Evolutionary conservation across 148 eudicot species (phyloP).

Genomic region (Rhododendron vialii): DNA sequence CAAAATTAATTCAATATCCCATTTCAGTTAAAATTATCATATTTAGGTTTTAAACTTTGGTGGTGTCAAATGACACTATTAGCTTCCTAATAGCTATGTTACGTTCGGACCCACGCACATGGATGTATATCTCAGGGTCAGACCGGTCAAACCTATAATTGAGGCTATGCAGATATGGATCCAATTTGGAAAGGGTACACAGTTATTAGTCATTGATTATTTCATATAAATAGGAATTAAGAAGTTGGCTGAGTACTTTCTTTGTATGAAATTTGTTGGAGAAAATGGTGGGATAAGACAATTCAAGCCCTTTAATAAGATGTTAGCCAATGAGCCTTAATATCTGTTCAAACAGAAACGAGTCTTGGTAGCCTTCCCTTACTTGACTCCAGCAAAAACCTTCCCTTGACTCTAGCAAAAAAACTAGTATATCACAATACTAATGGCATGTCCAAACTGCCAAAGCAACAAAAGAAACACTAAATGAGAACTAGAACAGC

Average conservation of each 20-base stretch:
- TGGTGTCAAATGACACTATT: not conserved
- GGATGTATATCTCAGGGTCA: not conserved
- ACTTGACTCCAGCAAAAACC: not conserved
- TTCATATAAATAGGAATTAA: not conserved
- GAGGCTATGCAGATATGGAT: not conserved
- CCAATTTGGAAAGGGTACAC: not conserved
- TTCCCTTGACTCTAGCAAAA: not conserved
- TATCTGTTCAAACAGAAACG: not conserved
- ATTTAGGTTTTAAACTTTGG: not conserved
- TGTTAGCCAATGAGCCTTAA: not conserved
- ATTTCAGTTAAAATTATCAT: not conserved
- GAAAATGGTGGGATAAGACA: not conserved
- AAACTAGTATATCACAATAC: not conserved
- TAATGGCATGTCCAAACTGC: not conserved
- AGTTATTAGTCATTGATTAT: not conserved
- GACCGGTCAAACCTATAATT: not conserved
- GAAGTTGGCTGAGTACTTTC: not conserved
- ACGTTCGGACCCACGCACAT: not conserved
- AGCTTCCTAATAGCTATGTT: not conserved
- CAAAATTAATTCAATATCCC: not conserved
- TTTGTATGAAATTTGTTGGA: not conserved
- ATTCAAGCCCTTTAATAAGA: not conserved
- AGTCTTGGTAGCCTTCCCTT: not conserved
- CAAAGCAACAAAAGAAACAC: not conserved
- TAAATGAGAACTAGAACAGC: not conserved